phyloP scores from a whole-genome alignment of 345 rosid genomes.

The Diplotaxis tenuifolia region DNA sequence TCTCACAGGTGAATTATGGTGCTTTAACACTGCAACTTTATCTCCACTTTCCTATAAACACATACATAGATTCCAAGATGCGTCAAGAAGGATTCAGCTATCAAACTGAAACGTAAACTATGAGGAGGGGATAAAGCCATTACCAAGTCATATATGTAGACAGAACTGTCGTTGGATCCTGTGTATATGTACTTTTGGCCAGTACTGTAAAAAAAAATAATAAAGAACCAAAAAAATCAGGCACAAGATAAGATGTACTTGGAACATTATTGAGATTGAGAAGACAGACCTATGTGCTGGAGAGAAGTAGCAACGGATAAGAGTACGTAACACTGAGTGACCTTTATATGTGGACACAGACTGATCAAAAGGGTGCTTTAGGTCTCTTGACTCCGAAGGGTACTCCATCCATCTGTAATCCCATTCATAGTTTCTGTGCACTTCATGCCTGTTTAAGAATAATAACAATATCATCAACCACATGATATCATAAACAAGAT shows the following conservation, averaged over 20 bases:
- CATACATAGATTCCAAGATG: conserved; percentile 12
- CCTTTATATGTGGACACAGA: conserved; percentile 82
- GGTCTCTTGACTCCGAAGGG: conserved; percentile 60
- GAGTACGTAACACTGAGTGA: conserved; percentile 86
- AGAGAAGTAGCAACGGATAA: conserved; percentile 92
- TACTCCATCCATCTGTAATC: conserved; percentile 98
- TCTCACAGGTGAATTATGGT: conserved; percentile 76
- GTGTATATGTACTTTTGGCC: conserved; percentile 92
- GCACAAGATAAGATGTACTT: conserved; percentile 7
- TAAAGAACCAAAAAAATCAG: background rate
- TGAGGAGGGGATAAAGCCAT: background rate
- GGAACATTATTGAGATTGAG: conserved; percentile 4
- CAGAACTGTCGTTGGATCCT: conserved; percentile 79
- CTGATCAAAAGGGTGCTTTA: conserved; percentile 70
- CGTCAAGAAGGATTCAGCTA: too few species aligned
- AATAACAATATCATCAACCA: background rate
- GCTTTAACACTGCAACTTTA: conserved; percentile 59
- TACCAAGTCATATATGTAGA: conserved; percentile 86
- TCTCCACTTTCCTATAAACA: conserved; percentile 63
- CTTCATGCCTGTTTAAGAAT: conserved; percentile 43
- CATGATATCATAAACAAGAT: background rate
- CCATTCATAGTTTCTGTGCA: conserved; percentile 64
- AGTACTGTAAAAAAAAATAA: conserved; percentile 60
- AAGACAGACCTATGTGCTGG: conserved; percentile 65
- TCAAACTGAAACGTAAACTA: background rate